Base-by-base conservation (phyloP, 148 eudicot genomes). In the Pharnaceum exiguum region DNA sequence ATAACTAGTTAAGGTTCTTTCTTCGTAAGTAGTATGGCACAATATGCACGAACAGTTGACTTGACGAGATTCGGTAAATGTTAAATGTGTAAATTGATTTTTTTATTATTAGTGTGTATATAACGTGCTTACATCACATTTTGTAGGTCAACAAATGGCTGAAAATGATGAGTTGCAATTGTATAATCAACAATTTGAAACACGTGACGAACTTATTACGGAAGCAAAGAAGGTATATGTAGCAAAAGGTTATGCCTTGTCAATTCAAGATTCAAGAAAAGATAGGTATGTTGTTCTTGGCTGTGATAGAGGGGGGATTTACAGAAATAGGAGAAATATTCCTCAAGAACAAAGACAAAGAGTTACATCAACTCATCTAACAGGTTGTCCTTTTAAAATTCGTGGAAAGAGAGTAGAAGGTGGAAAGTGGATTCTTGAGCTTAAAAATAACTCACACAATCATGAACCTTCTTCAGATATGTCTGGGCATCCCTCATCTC, bases 301-400 rank as follows among this genome's bases (percentile, higher is more conserved):
- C 17, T 62, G 66, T 48, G 66, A 62, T 62, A 62, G 36, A 29
- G 57, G 48, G 12, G 25, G 66, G 36, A 9, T n/a, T 17, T 50
- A 50, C 30, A 26, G 66, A 5, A 16, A 35, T 26, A 48, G 28
- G 16, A 10, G 27, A 23, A 37, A 49, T 1, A 35, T 25, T 7
- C 27, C 43, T 1, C 2, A 30, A 21, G 31, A 52, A 26, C 3
- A 13, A 37, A 50, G 10, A 10, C 26, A 36, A 33, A 60, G n/a
- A 15, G 15, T 31, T n/a, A 5, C 46, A 23, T 39, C 58, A 6
- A 17, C 21, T 46, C 21, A 32, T 3, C 60, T 56, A 16, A 56
- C 13, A 37, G 40, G 40, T 39, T 56, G 19, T 28, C 44, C 44
- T 1, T 35, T 47, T 46, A 31, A 47, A 31, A 50, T 62, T n/a